Evolutionary conservation across 2,329 filamentous ascomycete genomes (phyloP).

Genomic region (Purpureocillium takamizusanense): DNA sequence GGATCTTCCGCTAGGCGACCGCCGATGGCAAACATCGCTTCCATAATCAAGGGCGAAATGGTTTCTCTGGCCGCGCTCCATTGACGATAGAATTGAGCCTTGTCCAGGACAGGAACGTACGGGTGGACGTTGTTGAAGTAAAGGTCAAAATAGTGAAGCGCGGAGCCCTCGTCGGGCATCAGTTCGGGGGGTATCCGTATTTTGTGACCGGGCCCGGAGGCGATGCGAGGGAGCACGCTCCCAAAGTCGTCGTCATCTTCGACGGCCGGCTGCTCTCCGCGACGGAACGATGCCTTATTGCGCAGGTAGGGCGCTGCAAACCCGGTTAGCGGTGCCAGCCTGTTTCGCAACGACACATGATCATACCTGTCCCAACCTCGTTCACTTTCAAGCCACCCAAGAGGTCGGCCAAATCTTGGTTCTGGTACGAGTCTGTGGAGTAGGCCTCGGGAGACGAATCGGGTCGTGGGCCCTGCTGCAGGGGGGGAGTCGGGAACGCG

Average conservation of each 20-base stretch:
- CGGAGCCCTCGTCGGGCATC: conserved; percentile 82
- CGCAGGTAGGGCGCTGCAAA: conserved; percentile 72
- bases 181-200: conserved; percentile 85
- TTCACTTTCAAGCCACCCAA: conserved; percentile 83
- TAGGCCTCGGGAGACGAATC: conserved; percentile 39
- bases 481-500: conserved; percentile 45
- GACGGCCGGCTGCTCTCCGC: conserved; percentile 53
- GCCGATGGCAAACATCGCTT: conserved; percentile 85
- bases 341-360: not conserved
- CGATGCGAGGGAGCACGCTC: conserved; percentile 57
- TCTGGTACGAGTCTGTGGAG: conserved; percentile 54
- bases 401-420: conserved; percentile 67
- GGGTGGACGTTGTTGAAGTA: conserved; percentile 89
- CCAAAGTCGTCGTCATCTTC: conserved; percentile 69
- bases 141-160: conserved; percentile 77
- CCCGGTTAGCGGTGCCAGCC: no score
- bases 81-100: conserved; percentile 74
- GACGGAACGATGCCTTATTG: conserved; percentile 41
- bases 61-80: conserved; percentile 77
- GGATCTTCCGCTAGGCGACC: conserved; percentile 77
- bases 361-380: conserved; percentile 70
- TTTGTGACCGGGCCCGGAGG: conserved; percentile 61
- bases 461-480: conserved; percentile 19
- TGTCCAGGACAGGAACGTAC: conserved; percentile 84
- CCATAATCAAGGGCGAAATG: conserved; percentile 81